Base-by-base conservation (phyloP, 2,329 filamentous ascomycete genomes). In the Furcasterigmium sp. region DNA sequence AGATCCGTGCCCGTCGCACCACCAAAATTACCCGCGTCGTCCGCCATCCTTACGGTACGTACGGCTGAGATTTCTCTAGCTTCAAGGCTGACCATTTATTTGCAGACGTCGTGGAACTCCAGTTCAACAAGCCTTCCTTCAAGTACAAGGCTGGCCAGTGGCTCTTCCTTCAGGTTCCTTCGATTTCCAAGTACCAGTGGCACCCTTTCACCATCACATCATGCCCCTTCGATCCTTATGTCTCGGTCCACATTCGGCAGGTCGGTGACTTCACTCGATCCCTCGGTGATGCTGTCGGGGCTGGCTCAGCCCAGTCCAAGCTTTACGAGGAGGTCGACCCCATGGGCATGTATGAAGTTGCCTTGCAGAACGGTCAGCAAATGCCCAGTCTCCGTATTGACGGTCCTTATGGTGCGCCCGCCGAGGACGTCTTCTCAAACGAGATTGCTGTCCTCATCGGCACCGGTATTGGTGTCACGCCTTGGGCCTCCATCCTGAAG, bases 191-290 rank as follows among this genome's bases (percentile, higher is more conserved):
- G 55, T 84, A 89, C 59, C 90, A 98, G 70, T 98, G 93, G 93
- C 93, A 98, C 67, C 93, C 93, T 1, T 98, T 97, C 63, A 98
- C 93, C 58, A 97, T 98, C 65, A 98, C 93, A 3, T 97, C 93
- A 9, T 98, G 93, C 67, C 93, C 93, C 5, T 93, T 89, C 59
- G 93, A 98, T 56, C 87, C 88, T 1, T 97, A 97, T 59, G 82
- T 97, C 52, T 95, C 89, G 30, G 79, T 98, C 23, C 93, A 98
- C 64, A 84, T 98, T 46, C 87, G 93, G 39, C 93, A 97, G 69
- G 91, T 97, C 7, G 93, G 93, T 53, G 93, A 98, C 68, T 98
- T 95, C 61, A 98, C 93, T 11, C 82, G 83, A 48, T 82, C 85
- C n/a, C 78, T 98, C n/a, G 93, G 90, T 60, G 88, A 96, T 56